Conservation (phyloP, 2,329 filamentous ascomycete genomes). For the Pseudocercospora macadamiae region DNA sequence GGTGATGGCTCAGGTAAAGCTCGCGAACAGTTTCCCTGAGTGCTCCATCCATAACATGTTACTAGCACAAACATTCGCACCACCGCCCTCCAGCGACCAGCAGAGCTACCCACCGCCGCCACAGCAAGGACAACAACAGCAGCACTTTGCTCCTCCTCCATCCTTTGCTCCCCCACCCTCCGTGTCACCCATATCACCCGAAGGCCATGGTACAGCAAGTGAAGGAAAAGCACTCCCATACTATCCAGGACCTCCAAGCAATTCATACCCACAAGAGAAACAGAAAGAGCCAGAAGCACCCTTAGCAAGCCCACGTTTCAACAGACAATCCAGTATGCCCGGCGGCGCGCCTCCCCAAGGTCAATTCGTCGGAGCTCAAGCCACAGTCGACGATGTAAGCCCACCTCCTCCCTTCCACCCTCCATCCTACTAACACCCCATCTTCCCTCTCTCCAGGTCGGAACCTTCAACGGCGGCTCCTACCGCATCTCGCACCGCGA, state of each 20-base stretch:
- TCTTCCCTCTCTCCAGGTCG: no score
- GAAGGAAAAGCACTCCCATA: conserved; percentile 37
- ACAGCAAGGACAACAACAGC: conserved; percentile 19
- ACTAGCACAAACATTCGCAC: not conserved
- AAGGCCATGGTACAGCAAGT: conserved; percentile 20
- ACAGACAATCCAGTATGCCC: conserved; percentile 36
- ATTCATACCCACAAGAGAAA: conserved; percentile 38
- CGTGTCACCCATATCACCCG: conserved; percentile 37
- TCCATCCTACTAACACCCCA: no score
- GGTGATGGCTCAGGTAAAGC: not conserved
- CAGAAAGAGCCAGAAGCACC: conserved; percentile 32
- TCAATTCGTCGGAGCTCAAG: conserved; percentile 66
- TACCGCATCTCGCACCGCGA: conserved; percentile 93
- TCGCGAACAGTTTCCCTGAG: no score
- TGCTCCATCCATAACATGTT: no score
- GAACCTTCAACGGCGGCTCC: conserved; percentile 95
- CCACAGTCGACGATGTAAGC: conserved; percentile 70
- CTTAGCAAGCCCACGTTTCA: conserved; percentile 32
- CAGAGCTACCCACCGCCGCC: conserved; percentile 33
- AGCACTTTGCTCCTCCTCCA: conserved; percentile 36
- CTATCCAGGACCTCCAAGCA: conserved; percentile 42
- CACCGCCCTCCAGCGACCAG: conserved; percentile 17
- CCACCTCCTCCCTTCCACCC: no score
- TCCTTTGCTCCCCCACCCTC: conserved; percentile 27
- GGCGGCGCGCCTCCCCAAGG: conserved; percentile 48